phyloP scores from a whole-genome alignment of 1,139 yeast species.

The Hyphopichia khmerensis region DNA sequence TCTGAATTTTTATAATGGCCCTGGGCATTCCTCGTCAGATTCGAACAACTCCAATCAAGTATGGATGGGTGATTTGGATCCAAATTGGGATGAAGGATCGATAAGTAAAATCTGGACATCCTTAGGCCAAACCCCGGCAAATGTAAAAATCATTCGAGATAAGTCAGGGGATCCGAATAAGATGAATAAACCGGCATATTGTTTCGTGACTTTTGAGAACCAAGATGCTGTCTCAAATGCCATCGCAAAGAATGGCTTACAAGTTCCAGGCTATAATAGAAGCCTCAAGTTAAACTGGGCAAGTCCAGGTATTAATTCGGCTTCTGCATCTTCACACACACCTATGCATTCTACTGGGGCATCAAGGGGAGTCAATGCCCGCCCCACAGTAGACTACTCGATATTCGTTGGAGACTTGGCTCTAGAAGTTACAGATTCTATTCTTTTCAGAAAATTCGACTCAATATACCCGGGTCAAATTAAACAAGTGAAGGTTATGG shows the following conservation, averaged over 20 bases:
- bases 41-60: conserved; percentile 29
- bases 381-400: conserved; percentile 34
- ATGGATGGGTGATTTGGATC: conserved; percentile 97
- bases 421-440: conserved; percentile 72
- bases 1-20: background rate
- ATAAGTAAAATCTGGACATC: conserved; percentile 65
- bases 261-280: conserved; percentile 59
- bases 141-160: conserved; percentile 39
- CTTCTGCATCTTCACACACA: background rate
- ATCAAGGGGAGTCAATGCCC: background rate
- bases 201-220: conserved; percentile 78
- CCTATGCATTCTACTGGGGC: no score
- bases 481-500: conserved; percentile 84
- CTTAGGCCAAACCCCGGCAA: conserved; percentile 35
- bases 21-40: conserved; percentile 1
- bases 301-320: conserved; percentile 35
- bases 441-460: conserved; percentile 67
- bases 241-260: conserved; percentile 63
- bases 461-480: conserved; percentile 66
- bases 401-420: conserved; percentile 86
- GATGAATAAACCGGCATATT: conserved; percentile 44
- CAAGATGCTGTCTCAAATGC: conserved; percentile 73
- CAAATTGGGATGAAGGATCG: conserved; percentile 74
- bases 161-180: conserved; percentile 18
- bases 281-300: conserved; percentile 85